Evolutionary conservation across 2,329 filamentous ascomycete species (phyloP).

Genomic region (Fusarium sp.): DNA sequence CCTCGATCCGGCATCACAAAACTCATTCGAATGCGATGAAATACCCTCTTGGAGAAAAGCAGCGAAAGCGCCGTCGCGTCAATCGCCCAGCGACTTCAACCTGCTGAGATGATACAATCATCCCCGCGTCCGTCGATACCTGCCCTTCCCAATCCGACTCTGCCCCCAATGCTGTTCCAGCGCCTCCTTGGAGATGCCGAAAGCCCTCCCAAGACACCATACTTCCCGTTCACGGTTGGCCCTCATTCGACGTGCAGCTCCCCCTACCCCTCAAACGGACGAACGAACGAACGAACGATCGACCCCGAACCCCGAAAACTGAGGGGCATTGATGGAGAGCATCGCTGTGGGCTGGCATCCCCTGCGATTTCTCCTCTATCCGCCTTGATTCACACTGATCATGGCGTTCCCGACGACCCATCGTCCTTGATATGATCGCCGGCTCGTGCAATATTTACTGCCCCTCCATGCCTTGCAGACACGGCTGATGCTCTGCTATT

Average conservation of each 20-base stretch:
- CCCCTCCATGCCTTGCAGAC: background rate
- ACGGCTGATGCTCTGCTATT: background rate
- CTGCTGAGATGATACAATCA: background rate
- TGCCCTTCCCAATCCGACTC: background rate
- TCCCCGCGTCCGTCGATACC: background rate
- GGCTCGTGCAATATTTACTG: background rate
- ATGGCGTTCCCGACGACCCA: background rate
- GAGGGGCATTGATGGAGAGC: background rate
- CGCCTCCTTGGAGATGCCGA: background rate
- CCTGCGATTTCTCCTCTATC: constrained; percentile 2
- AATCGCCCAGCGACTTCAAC: background rate
- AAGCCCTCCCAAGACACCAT: background rate
- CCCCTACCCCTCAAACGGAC: background rate
- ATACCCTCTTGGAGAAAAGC: background rate
- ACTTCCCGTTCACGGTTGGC: background rate
- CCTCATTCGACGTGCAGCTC: background rate
- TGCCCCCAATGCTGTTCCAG: background rate
- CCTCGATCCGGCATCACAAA: background rate
- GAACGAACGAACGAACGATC: background rate
- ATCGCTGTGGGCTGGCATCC: background rate
- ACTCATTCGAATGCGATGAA: background rate
- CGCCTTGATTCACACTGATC: background rate
- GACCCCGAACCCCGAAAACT: background rate
- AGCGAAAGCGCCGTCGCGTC: background rate
- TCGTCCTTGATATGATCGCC: background rate